phyloP scores from a whole-genome alignment of 1,284 basidiomycete genomes.

The Coniophora puteana region DNA sequence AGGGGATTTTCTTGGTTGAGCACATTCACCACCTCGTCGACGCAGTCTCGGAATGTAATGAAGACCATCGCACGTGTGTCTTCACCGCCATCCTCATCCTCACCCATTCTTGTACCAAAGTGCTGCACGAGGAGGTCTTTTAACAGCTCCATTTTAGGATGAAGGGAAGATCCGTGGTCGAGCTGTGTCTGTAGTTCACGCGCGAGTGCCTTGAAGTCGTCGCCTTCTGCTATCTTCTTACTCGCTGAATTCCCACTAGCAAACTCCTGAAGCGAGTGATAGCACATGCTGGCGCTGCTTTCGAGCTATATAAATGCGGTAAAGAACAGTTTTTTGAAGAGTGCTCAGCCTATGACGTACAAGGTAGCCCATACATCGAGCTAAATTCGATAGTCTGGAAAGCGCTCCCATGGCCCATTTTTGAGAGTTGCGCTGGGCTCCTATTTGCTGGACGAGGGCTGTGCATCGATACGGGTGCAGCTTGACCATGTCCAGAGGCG shows the following conservation, averaged over 20 bases:
- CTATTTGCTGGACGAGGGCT: conserved; percentile 50
- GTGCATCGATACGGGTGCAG: conserved; percentile 32
- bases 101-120: conserved; percentile 62
- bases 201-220: conserved; percentile 60
- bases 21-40: conserved; percentile 86
- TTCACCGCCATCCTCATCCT: conserved; percentile 33
- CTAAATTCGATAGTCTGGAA: conserved; percentile 50
- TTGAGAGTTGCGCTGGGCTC: conserved; percentile 39
- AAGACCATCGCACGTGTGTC: conserved; percentile 95
- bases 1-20: conserved; percentile 72
- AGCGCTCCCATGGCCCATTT: conserved; percentile 41
- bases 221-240: conserved; percentile 38
- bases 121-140: conserved; percentile 76
- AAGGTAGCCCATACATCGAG: conserved; percentile 79
- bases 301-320: conserved; percentile 56
- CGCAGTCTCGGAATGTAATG: conserved; percentile 83
- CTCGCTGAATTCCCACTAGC: conserved; percentile 32
- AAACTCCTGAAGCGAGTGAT: conserved; percentile 52
- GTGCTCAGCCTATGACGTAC: conserved; percentile 37
- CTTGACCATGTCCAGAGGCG: conserved; percentile 30
- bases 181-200: conserved; percentile 57
- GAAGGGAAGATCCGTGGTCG: conserved; percentile 53
- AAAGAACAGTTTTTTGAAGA: conserved; percentile 1
- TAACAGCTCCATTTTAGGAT: conserved; percentile 93
- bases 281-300: conserved; percentile 78